Conservation (phyloP, 2,329 filamentous ascomycete genomes). For the Fusarium stilboides region DNA sequence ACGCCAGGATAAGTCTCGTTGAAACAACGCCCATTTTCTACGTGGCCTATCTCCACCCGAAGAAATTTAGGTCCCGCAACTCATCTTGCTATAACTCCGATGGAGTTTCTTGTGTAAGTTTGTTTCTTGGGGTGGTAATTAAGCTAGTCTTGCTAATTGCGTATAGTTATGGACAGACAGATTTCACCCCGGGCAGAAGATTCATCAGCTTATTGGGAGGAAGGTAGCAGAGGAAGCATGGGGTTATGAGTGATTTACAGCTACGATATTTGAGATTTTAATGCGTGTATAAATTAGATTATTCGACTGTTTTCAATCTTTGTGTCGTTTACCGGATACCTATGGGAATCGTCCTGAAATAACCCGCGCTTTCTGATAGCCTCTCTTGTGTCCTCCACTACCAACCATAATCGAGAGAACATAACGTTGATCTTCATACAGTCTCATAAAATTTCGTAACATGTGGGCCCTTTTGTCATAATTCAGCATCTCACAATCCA, state of each 20-base stretch:
- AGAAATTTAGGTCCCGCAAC: not conserved
- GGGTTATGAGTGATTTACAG: not conserved
- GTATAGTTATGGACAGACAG: slow-evolving; percentile 8
- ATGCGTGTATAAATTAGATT: no score
- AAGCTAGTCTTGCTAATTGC: not conserved
- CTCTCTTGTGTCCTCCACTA: no score
- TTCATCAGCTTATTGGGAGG: slow-evolving; percentile 3
- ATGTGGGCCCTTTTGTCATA: no score
- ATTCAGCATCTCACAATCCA: not conserved
- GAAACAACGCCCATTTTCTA: not conserved
- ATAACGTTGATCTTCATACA: no score
- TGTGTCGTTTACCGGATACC: no score
- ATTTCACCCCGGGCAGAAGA: slow-evolving; percentile 9
- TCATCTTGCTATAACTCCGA: not conserved
- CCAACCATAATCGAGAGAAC: no score
- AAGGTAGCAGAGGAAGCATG: slow-evolving; percentile 7
- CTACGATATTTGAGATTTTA: no score
- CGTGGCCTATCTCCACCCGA: not conserved
- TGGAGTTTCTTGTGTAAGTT: not conserved
- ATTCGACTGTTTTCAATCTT: no score
- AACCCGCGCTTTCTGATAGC: no score
- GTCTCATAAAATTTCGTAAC: no score
- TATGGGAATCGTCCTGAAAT: no score
- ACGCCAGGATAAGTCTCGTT: not conserved
- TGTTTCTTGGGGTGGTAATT: not conserved